Conservation (phyloP, 306 rosid species). For the Malus sieversii region DNA sequence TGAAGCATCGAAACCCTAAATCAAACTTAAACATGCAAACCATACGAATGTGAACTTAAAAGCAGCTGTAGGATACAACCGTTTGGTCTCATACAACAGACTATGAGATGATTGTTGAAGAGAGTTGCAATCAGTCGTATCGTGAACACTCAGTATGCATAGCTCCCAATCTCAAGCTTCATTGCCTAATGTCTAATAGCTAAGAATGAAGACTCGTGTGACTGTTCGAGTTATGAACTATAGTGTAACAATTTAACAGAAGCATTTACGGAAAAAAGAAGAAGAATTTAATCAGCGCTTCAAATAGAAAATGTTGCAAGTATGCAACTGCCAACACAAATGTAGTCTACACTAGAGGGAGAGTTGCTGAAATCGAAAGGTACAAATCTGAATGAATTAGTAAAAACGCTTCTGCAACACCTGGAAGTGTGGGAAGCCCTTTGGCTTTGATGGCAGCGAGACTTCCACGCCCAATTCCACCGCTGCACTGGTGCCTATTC, state of each 20-base stretch:
- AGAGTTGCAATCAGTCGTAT: neutral
- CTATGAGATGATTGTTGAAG: neutral
- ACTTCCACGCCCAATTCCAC: slow-evolving; percentile 55
- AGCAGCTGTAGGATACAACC: neutral
- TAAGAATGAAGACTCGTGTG: neutral
- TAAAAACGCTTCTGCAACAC: slow-evolving; percentile 29
- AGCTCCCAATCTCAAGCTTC: too few species aligned
- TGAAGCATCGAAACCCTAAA: neutral
- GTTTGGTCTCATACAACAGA: too few species aligned
- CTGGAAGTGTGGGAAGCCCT: slow-evolving; percentile 37
- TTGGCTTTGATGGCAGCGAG: slow-evolving; percentile 21
- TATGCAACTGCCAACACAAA: slow-evolving; percentile 43
- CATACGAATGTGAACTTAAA: neutral
- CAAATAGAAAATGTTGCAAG: slow-evolving; percentile 40
- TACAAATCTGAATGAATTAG: slow-evolving; percentile 11
- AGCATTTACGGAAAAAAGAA: neutral
- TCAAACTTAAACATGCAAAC: neutral
- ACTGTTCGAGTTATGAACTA: neutral
- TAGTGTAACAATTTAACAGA: neutral
- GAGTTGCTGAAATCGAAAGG: slow-evolving; percentile 11
- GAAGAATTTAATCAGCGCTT: neutral
- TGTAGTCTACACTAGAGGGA: neutral
- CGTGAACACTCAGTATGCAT: neutral
- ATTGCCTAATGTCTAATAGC: neutral
- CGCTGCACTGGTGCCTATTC: slow-evolving; percentile 29